Evolutionary conservation across 208 protist species (phyloP).

Genomic region (Wallacemonas sp.): DNA sequence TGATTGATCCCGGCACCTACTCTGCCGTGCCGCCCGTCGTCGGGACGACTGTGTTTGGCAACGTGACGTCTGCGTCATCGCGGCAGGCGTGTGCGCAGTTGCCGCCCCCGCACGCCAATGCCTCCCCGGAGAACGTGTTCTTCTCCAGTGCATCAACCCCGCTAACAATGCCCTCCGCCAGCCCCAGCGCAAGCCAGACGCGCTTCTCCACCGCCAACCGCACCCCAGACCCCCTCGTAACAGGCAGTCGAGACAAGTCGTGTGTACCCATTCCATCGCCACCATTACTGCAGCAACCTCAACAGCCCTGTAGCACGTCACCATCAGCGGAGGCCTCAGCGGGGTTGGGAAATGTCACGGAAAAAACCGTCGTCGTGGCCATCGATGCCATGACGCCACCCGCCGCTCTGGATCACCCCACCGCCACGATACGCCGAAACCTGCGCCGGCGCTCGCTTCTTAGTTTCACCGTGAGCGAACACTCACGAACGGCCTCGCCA

Average conservation of each 20-base stretch:
- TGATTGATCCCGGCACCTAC: conserved; percentile 10
- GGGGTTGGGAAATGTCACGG: too few species aligned
- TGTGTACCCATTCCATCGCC: not conserved
- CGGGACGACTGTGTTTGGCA: not conserved
- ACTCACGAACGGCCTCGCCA: not conserved
- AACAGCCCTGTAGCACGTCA: too few species aligned
- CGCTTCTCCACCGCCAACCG: not conserved
- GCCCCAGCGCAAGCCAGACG: not conserved
- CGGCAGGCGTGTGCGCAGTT: not conserved
- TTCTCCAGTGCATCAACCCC: not conserved
- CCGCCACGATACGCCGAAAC: too few species aligned
- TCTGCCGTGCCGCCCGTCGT: not conserved
- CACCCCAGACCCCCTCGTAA: not conserved
- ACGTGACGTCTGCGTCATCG: not conserved
- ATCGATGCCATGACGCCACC: too few species aligned
- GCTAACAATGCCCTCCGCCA: not conserved
- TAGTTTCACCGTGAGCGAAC: conserved; percentile 14
- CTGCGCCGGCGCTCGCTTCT: not conserved
- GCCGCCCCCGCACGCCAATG: not conserved
- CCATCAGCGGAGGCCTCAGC: too few species aligned
- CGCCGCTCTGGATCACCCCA: too few species aligned
- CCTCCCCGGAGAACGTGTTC: not conserved
- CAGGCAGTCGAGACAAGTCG: not conserved
- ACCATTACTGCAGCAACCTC: not conserved
- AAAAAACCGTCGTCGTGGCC: too few species aligned